Evolutionary conservation across 2,329 filamentous ascomycete species (phyloP).

Genomic region (Diaporthe citrichinensis): DNA sequence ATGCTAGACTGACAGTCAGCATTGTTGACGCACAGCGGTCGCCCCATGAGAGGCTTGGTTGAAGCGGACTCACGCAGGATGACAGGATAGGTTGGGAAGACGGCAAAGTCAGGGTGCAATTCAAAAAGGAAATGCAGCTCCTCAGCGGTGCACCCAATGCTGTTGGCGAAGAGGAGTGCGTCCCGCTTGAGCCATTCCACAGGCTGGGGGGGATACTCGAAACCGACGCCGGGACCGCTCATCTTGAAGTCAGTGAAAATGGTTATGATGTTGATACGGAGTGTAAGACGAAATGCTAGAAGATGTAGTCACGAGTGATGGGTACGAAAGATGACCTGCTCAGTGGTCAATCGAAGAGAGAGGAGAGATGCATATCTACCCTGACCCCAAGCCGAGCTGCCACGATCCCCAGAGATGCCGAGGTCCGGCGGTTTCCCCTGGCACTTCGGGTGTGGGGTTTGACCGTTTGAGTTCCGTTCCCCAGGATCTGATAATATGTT

Average conservation of each 20-base stretch:
- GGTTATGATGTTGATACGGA: constrained; percentile 17
- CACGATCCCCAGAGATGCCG: constrained; percentile 36
- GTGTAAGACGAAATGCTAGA: constrained; percentile 42
- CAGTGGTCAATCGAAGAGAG: not conserved
- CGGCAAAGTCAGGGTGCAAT: constrained; percentile 86
- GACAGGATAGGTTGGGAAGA: constrained; percentile 91
- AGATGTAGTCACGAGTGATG: not conserved
- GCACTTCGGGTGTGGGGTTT: constrained; percentile 38
- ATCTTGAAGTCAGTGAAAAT: constrained; percentile 47
- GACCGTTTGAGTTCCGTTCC: constrained; percentile 2
- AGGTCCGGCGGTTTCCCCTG: constrained; percentile 36
- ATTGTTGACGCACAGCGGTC: not conserved
- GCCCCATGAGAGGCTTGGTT: not conserved
- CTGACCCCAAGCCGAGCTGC: constrained; percentile 11
- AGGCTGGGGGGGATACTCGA: constrained; percentile 81
- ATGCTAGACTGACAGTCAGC: constrained; percentile 60
- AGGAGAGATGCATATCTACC: not conserved
- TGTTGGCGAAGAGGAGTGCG: constrained; percentile 89
- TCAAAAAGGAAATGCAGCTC: constrained; percentile 96
- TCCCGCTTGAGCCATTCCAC: constrained; percentile 92
- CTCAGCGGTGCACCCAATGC: constrained; percentile 85
- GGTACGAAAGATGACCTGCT: not conserved
- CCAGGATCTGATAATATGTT: constrained; percentile 17
- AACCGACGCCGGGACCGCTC: constrained; percentile 74
- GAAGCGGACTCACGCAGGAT: constrained; percentile 74